These are phyloP conservation scores for Selenicereus undatus DNA, from an alignment of 148 eudicot species.

Conservation along the genomic window DNA sequence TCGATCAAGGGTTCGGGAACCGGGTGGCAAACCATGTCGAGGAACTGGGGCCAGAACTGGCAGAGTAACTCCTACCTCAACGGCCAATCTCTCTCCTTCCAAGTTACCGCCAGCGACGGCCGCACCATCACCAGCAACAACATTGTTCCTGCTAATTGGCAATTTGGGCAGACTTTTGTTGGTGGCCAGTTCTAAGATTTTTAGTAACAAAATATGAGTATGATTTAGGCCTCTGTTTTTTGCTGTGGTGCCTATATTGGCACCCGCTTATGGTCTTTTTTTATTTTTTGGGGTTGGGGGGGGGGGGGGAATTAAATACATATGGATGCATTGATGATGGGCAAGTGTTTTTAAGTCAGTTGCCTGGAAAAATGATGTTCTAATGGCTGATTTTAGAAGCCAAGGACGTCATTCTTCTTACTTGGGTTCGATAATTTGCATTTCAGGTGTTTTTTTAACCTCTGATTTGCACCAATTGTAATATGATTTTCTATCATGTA, in stretches of 20 bases:
- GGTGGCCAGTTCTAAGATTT: not conserved
- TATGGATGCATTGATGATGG: not conserved
- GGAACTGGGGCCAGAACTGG: slow-evolving; percentile 5
- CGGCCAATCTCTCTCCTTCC: not conserved
- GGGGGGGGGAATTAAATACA: not conserved
- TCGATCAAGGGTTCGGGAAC: not conserved
- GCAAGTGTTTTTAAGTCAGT: not conserved
- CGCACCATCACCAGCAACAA: not conserved
- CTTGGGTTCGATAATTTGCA: not conserved
- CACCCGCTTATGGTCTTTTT: not conserved
- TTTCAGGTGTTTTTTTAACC: not conserved
- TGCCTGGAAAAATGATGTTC: not conserved
- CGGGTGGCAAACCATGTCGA: slow-evolving; percentile 4
- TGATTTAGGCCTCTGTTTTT: not conserved
- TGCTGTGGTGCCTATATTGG: slow-evolving; percentile 1
- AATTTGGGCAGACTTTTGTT: slow-evolving; percentile 2
- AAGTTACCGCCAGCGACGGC: not conserved
- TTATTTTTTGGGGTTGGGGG: not conserved
- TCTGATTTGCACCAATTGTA: not conserved
- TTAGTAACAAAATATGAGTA: not conserved
- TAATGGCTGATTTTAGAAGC: not conserved
- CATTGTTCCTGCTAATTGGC: not conserved
- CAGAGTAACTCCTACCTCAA: slow-evolving; percentile 5
- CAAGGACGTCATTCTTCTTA: not conserved
- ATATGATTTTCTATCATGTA: not conserved